Evolutionary conservation across 176 grass and related monocot genomes (phyloP).

Genomic region (Triticum urartu): DNA sequence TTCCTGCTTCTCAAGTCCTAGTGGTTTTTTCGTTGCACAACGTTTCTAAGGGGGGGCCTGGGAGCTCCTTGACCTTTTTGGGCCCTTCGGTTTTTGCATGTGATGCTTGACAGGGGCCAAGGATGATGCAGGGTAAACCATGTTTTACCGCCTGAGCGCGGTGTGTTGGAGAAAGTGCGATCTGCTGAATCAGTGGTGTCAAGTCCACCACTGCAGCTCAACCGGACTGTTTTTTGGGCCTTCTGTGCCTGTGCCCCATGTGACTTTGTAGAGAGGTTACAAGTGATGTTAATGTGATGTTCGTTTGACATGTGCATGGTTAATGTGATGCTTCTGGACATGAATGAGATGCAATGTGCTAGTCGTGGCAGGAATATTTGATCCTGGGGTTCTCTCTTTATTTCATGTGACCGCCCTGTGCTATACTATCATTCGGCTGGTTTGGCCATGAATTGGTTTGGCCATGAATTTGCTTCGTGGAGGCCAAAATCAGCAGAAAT

Average conservation of each 20-base stretch:
- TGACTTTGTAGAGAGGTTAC: constrained; percentile 4
- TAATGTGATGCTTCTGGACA: not conserved
- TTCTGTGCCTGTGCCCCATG: not conserved
- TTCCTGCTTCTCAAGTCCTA: constrained; percentile 30
- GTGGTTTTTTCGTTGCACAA: constrained; percentile 77
- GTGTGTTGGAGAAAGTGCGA: not conserved
- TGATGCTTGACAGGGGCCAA: constrained; percentile 55
- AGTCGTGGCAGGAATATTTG: not conserved
- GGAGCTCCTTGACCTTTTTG: constrained; percentile 22
- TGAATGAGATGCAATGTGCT: not conserved
- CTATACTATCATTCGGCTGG: not conserved
- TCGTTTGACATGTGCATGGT: not conserved
- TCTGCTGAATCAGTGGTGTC: not conserved
- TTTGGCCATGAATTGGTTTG: not conserved
- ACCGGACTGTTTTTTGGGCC: constrained; percentile 4
- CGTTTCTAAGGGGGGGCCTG: constrained; percentile 40
- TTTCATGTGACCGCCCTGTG: not conserved
- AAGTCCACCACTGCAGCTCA: constrained; percentile 10
- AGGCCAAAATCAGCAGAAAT: not conserved
- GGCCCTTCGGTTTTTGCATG: constrained; percentile 57
- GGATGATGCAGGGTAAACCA: constrained; percentile 11
- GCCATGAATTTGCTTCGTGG: not conserved
- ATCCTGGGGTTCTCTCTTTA: no score
- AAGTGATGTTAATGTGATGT: constrained; percentile 1
- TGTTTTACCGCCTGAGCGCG: not conserved